These are phyloP conservation scores for Albatrellus sp. DNA, from an alignment of 1,284 basidiomycete genomes.

Conservation along the genomic window DNA sequence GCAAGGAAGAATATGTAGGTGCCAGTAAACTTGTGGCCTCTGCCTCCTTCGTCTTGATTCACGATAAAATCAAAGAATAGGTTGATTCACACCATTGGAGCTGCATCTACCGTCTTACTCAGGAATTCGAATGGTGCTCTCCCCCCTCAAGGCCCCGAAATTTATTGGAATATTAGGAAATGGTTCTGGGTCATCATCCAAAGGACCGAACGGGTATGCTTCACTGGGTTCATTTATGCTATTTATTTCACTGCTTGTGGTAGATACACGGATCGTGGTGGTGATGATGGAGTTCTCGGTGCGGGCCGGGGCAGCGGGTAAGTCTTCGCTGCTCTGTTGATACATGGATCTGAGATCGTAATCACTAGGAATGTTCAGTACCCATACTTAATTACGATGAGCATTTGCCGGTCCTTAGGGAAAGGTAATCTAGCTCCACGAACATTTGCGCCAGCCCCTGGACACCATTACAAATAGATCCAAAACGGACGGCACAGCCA, in stretches of 20 bases:
- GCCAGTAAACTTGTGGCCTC: too few relatives aligned
- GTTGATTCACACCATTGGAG: slow-evolving; percentile 55
- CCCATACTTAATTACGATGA: slow-evolving; percentile 20
- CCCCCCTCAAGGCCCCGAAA: slow-evolving; percentile 41
- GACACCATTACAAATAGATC: slow-evolving; percentile 35
- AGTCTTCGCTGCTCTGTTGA: slow-evolving; percentile 2
- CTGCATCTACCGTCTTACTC: slow-evolving; percentile 59
- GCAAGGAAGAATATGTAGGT: too few relatives aligned
- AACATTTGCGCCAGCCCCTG: slow-evolving; percentile 21
- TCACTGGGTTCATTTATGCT: slow-evolving; percentile 1
- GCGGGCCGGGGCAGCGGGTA: slow-evolving; percentile 52
- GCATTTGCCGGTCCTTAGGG: background rate
- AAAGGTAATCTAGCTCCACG: too few relatives aligned
- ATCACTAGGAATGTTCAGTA: slow-evolving; percentile 17
- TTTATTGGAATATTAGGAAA: slow-evolving; percentile 49
- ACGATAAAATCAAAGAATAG: slow-evolving; percentile 17
- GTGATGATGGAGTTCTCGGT: slow-evolving; percentile 27
- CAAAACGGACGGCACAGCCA: slow-evolving; percentile 26
- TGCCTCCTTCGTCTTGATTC: too few relatives aligned
- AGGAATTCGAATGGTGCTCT: slow-evolving; percentile 52
- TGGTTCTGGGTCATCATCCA: slow-evolving; percentile 43
- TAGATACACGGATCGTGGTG: slow-evolving; percentile 13
- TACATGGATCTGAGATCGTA: background rate
- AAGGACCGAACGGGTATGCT: slow-evolving; percentile 48
- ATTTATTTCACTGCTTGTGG: slow-evolving; percentile 18